Percentiles rank a stretch among this genome's conserved stretches.
Evolutionary conservation across 371 early-diverging fungal genomes (phyloP).

Genomic region (Rhizoclosmatium hyalinum): DNA sequence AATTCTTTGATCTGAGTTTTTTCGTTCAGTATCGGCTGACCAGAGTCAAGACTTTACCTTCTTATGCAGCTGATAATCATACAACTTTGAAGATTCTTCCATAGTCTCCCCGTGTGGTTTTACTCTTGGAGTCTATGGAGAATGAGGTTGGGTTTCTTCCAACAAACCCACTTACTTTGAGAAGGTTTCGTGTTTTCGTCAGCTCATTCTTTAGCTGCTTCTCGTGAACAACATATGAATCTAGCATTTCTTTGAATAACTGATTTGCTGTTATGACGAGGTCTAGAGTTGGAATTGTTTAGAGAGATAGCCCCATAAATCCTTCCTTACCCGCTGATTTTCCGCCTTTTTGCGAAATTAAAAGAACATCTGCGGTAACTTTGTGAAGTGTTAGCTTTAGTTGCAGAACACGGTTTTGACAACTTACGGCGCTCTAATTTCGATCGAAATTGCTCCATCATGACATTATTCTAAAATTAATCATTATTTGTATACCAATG

Average conservation of each 20-base stretch:
- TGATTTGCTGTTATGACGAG: background rate
- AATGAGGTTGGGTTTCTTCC: no score
- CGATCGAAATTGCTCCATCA: constrained; percentile 6
- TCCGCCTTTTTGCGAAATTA: constrained; percentile 2
- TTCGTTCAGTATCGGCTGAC: background rate
- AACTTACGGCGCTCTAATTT: constrained; percentile 8
- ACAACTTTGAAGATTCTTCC: no score
- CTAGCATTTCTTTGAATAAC: constrained; percentile 26
- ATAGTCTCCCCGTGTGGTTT: no score
- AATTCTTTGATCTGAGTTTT: constrained; percentile 22
- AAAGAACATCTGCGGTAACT: constrained; percentile 12
- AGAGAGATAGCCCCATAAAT: background rate
- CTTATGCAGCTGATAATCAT: background rate
- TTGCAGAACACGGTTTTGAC: no score
- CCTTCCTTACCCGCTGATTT: background rate
- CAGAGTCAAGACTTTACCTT: constrained; percentile 1
- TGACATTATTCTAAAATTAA: constrained; percentile 3
- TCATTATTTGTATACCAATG: background rate
- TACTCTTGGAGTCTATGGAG: no score
- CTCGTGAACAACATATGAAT: constrained; percentile 16
- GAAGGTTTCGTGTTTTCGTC: background rate
- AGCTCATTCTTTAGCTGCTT: constrained; percentile 27
- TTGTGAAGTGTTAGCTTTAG: no score
- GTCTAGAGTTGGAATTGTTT: background rate
- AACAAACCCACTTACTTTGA: background rate